Evolutionary conservation across 2,329 filamentous ascomycete species (phyloP).

Genomic region (Trichophyton mentagrophytes): DNA sequence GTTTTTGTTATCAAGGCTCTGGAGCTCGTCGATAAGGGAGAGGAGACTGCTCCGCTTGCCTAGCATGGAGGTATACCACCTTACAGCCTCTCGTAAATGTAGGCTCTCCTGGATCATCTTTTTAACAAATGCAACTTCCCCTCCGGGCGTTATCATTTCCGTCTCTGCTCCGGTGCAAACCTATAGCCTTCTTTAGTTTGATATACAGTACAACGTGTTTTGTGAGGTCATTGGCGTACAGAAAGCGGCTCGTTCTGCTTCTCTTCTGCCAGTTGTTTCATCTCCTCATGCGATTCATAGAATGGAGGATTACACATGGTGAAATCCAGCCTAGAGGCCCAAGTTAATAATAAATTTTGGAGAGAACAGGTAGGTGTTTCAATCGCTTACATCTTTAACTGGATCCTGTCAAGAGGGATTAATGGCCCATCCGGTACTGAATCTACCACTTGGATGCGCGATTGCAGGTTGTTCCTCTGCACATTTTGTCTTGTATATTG

Average conservation of each 20-base stretch:
- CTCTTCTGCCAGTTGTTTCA: conserved; percentile 49
- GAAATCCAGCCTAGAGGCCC: conserved; percentile 52
- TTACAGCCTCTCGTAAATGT: conserved; percentile 45
- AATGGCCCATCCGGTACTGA: conserved; percentile 43
- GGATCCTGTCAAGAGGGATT: conserved; percentile 46
- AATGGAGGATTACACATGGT: conserved; percentile 94
- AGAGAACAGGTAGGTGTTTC: not conserved
- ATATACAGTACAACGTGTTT: not conserved
- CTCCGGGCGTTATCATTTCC: conserved; percentile 77
- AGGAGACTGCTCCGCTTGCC: conserved; percentile 63
- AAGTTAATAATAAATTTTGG: not conserved
- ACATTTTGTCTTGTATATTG: conserved; percentile 56
- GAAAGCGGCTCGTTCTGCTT: conserved; percentile 60
- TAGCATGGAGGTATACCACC: conserved; percentile 88
- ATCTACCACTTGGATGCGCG: conserved; percentile 51
- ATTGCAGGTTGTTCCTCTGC: conserved; percentile 48
- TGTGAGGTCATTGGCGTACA: conserved; percentile 25
- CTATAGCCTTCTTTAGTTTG: conserved; percentile 16
- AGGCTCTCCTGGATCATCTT: conserved; percentile 60
- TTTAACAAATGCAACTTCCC: conserved; percentile 62
- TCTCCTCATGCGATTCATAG: conserved; percentile 61
- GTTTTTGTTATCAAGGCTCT: conserved; percentile 51
- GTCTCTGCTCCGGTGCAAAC: conserved; percentile 58
- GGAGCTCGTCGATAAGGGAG: conserved; percentile 48
- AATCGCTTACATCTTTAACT: conserved; percentile 16